These are phyloP conservation scores for Aspergillus brunneoviolaceus DNA, from an alignment of 2,329 filamentous ascomycete genomes.

Conservation along the genomic window DNA sequence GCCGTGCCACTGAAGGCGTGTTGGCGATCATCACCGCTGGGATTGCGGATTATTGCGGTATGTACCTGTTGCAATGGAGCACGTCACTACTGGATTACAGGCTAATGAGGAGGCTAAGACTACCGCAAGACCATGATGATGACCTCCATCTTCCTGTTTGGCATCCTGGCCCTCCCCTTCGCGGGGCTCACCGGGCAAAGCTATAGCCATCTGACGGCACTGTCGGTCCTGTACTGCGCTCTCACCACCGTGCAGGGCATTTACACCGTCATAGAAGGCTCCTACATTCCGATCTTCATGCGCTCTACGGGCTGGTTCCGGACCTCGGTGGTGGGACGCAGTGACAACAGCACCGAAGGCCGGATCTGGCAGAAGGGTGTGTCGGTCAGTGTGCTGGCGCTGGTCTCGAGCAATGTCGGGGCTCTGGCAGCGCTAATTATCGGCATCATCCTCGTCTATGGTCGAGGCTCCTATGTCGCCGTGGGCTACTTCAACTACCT, in stretches of 20 bases:
- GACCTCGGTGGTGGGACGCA: not conserved
- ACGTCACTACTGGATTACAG: too few relatives aligned
- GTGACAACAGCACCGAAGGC: not conserved
- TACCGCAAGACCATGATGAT: too few relatives aligned
- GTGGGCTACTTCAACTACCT: constrained; percentile 15
- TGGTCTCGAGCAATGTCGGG: constrained; percentile 15
- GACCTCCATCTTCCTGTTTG: too few relatives aligned
- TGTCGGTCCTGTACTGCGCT: too few relatives aligned
- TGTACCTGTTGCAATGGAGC: too few relatives aligned
- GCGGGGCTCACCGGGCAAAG: too few relatives aligned
- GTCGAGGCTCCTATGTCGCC: constrained; percentile 11
- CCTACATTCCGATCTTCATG: constrained; percentile 25
- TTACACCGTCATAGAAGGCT: constrained; percentile 20
- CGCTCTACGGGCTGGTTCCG: constrained; percentile 10
- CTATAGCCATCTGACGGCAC: too few relatives aligned
- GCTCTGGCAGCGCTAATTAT: constrained; percentile 13
- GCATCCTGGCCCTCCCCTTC: too few relatives aligned
- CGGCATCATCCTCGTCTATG: constrained; percentile 15
- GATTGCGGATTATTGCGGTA: constrained; percentile 22
- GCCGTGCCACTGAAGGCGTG: constrained; percentile 21
- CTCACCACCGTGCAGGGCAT: constrained; percentile 17
- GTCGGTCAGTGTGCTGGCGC: constrained; percentile 14
- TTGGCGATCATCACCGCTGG: constrained; percentile 19
- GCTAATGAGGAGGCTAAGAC: too few relatives aligned
- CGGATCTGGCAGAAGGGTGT: constrained; percentile 14